phyloP scores from a whole-genome alignment of 2,329 filamentous ascomycete genomes.

The Diplodia scrobiculata region DNA sequence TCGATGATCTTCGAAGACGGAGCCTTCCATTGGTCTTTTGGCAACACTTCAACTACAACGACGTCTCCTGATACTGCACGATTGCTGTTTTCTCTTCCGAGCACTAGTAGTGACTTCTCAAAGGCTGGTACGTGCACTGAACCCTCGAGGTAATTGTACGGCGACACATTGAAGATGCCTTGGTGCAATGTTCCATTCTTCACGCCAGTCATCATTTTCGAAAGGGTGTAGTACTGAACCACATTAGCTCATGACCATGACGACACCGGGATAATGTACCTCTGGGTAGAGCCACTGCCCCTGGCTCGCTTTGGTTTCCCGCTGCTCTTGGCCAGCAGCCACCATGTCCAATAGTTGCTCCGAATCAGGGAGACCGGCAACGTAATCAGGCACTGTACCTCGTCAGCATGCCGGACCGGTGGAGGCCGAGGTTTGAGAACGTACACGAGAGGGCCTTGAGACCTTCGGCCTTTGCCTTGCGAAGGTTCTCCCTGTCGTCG shows the following conservation, averaged over 20 bases:
- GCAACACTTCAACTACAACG: conserved; percentile 88
- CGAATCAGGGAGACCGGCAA: conserved; percentile 78
- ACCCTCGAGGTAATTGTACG: conserved; percentile 96
- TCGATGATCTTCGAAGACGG: conserved; percentile 95
- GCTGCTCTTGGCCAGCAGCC: conserved; percentile 71
- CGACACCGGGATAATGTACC: conserved; percentile 7
- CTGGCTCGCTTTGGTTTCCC: conserved; percentile 65
- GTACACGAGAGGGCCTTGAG: conserved; percentile 65
- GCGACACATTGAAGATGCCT: conserved; percentile 92
- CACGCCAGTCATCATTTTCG: conserved; percentile 90
- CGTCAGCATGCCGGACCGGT: conserved; percentile 30
- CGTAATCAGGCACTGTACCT: conserved; percentile 65
- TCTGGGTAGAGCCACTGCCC: conserved; percentile 81
- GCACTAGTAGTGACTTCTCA: conserved; percentile 80
- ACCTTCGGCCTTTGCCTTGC: conserved; percentile 74
- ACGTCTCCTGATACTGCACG: conserved; percentile 87
- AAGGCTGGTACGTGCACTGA: conserved; percentile 89
- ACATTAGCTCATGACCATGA: neutral
- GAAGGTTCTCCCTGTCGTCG: conserved; percentile 84
- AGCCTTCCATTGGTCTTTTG: conserved; percentile 94
- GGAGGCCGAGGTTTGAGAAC: conserved; percentile 28
- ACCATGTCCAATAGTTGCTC: conserved; percentile 92
- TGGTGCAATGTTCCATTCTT: conserved; percentile 89
- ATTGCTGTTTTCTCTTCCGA: conserved; percentile 96
- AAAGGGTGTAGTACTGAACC: conserved; percentile 72